Conservation (phyloP, 129 eudicot genomes). For the Calendula officinalis region DNA sequence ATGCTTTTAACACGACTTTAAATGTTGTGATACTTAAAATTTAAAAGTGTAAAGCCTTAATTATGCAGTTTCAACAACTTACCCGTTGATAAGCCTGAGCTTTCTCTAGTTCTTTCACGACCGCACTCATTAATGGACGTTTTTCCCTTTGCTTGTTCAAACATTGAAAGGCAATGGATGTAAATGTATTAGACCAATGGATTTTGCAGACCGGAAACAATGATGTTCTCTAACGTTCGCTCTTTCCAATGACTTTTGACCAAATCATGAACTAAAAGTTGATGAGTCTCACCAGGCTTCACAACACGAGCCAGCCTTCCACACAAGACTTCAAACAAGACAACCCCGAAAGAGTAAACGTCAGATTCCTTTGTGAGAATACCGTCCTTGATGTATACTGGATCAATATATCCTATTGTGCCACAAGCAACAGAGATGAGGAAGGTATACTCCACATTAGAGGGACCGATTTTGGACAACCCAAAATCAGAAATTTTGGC, state of each 20-base stretch:
- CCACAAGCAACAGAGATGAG: no score
- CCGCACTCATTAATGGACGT: conserved; percentile 1
- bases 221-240: neutral
- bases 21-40: no score
- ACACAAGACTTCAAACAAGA: no score
- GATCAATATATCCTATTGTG: no score
- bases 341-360: no score
- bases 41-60: neutral
- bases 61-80: neutral
- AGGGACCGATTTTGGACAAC: no score
- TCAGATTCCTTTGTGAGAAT: no score
- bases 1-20: no score
- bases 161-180: neutral
- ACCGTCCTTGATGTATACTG: no score
- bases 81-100: neutral
- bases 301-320: neutral
- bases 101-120: conserved; percentile 4
- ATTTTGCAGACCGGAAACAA: neutral
- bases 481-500: no score
- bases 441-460: no score
- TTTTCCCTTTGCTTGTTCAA: neutral
- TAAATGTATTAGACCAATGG: neutral
- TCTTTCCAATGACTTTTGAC: neutral
- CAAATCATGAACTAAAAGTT: no score
- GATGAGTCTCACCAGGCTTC: neutral